Base-by-base conservation (phyloP, 2,329 filamentous ascomycete genomes). In the Onygenales sp. region DNA sequence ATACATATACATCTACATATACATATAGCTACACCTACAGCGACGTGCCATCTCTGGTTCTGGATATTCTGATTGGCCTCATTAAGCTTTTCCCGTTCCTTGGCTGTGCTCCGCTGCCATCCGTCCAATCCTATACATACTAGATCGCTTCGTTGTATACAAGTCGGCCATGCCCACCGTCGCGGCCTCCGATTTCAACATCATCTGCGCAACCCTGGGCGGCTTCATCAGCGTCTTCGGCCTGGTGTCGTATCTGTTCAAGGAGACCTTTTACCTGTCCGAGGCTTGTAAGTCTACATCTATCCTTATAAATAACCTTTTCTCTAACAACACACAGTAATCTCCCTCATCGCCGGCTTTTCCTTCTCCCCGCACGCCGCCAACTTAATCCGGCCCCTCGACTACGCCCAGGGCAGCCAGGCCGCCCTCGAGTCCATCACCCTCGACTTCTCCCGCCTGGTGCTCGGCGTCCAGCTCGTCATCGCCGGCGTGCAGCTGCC, bases 181-280 rank as follows among this genome's bases (percentile, higher is more conserved):
- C 43, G 78, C 78, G 5, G 63, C 86, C 36, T 83, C 79, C 58
- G 86, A 90, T 67, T 95, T 95, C 77, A 94, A 95, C 70, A 86
- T 93, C 59, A 81, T 90, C 52, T 83, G 88, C 65, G 85, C 87
- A 51, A 80, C 88, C 7, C 71, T 95, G 10, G 91, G 91, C 11
- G 91, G 88, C 1, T 96, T 94, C 72, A 84, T 96, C 57, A 89
- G 88, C 0, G 61, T 94, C n/a, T 96, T 95, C 64, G 90, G 89
- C 3, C 74, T 96, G 43, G 89, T 96, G 0, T 95, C 89, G 0
- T 95, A 90, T 65, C 78, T 95, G 14, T 78, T 88, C 65, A 95
- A 96, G 66, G 91, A 95, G 72, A 86, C 83, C 54, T 92, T 88
- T 66, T 95, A 95, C 67, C 78, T 96, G 1, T 95, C 89, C 1